phyloP scores from a whole-genome alignment of 768 basidiomycete genomes.

The Rhodotorula graminis region DNA sequence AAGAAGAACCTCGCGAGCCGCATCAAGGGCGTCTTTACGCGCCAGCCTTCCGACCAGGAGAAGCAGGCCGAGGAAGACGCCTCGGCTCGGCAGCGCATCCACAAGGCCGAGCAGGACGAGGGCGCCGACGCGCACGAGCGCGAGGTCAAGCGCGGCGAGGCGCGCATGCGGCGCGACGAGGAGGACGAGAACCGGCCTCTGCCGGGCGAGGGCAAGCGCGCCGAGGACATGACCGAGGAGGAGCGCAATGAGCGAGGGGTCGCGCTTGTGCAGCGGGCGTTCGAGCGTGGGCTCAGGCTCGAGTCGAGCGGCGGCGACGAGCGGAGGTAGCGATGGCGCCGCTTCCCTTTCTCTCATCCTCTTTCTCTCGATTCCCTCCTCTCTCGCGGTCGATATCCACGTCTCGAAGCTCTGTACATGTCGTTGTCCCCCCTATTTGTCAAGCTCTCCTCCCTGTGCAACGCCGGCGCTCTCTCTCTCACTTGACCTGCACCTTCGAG shows the following conservation, averaged over 20 bases:
- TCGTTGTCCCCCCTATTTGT: neutral
- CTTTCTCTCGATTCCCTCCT: neutral
- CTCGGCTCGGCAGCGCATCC: constrained; percentile 19
- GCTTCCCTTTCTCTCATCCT: neutral
- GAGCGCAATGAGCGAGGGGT: constrained; percentile 36
- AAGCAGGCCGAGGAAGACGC: constrained; percentile 10
- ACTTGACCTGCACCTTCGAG: constrained; percentile 48
- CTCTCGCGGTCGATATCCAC: neutral
- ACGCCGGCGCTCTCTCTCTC: neutral
- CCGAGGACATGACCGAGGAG: constrained; percentile 38
- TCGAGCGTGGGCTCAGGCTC: constrained; percentile 27
- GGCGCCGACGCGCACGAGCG: constrained; percentile 5
- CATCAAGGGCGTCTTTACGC: constrained; percentile 21
- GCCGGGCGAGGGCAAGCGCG: constrained; percentile 35
- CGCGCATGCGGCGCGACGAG: neutral
- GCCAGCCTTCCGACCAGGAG: neutral
- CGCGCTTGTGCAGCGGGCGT: constrained; percentile 35
- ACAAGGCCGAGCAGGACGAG: constrained; percentile 1
- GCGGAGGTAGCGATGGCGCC: no score
- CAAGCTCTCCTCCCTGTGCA: no score
- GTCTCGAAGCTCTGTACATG: neutral
- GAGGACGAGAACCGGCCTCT: constrained; percentile 12
- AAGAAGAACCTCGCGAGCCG: constrained; percentile 16
- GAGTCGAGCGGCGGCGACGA: neutral
- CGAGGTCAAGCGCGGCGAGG: constrained; percentile 11